phyloP scores from a whole-genome alignment of 352 stramenopile genomes.

The Phytophthora pistaciae region DNA sequence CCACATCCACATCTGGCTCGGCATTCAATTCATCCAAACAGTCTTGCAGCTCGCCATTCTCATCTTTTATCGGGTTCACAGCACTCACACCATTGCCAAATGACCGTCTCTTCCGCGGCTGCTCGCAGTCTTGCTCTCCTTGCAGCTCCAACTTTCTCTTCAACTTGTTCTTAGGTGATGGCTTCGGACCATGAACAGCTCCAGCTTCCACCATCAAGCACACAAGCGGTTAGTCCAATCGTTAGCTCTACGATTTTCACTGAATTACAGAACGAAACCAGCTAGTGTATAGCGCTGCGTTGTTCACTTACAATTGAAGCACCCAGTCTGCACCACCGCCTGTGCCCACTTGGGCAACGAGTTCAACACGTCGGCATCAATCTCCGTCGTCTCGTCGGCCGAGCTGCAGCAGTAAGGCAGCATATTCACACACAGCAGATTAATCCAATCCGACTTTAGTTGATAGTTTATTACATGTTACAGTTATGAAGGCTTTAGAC shows the following conservation, averaged over 20 bases:
- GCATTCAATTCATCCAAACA: constrained; percentile 33
- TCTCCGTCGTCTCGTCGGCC: constrained; percentile 30
- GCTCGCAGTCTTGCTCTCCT: constrained; percentile 7
- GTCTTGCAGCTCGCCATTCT: constrained; percentile 26
- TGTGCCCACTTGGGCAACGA: constrained; percentile 67
- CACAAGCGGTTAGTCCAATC: neutral
- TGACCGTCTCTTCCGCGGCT: constrained; percentile 20
- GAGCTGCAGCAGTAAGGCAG: constrained; percentile 10
- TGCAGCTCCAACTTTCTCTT: constrained; percentile 29
- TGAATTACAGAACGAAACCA: neutral
- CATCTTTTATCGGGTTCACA: constrained; percentile 11
- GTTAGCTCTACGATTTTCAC: neutral
- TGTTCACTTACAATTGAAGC: constrained; percentile 48
- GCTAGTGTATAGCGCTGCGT: constrained; percentile 1
- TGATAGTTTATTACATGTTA: neutral
- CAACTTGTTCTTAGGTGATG: constrained; percentile 15
- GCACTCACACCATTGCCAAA: neutral
- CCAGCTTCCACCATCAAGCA: constrained; percentile 11
- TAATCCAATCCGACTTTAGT: neutral
- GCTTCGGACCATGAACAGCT: constrained; percentile 2
- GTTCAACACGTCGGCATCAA: constrained; percentile 47
- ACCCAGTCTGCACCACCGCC: constrained; percentile 58
- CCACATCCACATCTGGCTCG: constrained; percentile 12
- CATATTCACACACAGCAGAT: neutral
- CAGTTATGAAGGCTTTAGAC: constrained; percentile 1